Conservation (phyloP, 192 early-diverging fungal genomes). For the Backusella parvicylindrica region DNA sequence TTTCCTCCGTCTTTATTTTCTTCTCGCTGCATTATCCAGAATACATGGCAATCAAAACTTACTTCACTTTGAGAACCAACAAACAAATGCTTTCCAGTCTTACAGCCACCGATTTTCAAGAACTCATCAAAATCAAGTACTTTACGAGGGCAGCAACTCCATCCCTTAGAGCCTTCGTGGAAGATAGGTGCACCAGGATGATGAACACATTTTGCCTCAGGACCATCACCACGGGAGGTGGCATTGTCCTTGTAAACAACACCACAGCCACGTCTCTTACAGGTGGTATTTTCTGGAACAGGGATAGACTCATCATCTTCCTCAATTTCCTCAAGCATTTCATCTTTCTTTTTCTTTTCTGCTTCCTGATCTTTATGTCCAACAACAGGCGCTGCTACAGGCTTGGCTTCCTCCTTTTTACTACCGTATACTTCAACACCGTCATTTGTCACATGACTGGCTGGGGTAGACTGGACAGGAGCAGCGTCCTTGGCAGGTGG, state of each 20-base stretch:
- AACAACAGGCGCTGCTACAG: slow-evolving; percentile 25
- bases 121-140: slow-evolving; percentile 99
- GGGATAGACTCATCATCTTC: slow-evolving; percentile 73
- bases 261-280: slow-evolving; percentile 82
- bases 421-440: slow-evolving; percentile 39
- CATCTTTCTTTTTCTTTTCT: slow-evolving; percentile 54
- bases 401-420: slow-evolving; percentile 19
- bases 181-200: slow-evolving; percentile 91
- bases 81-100: slow-evolving; percentile 88
- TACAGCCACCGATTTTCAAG: slow-evolving; percentile 92
- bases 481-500: slow-evolving; percentile 25
- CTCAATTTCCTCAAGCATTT: slow-evolving; percentile 36
- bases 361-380: slow-evolving; percentile 27
- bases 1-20: too few species aligned
- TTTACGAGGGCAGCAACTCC: slow-evolving; percentile 92
- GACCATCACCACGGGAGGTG: slow-evolving; percentile 44
- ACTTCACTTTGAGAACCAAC: slow-evolving; percentile 48
- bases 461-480: slow-evolving; percentile 23
- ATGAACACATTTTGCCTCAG: slow-evolving; percentile 69
- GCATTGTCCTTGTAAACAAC: slow-evolving; percentile 60
- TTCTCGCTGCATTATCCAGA: background rate
- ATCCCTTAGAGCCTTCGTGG: slow-evolving; percentile 98
- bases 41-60: background rate
- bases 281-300: slow-evolving; percentile 70
- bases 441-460: slow-evolving; percentile 24